A percentile compares a stretch with the other conserved stretches of the same genome.
These are phyloP conservation scores for Metschnikowia cubensis DNA, from an alignment of 805 yeast species.

Conservation along the genomic window DNA sequence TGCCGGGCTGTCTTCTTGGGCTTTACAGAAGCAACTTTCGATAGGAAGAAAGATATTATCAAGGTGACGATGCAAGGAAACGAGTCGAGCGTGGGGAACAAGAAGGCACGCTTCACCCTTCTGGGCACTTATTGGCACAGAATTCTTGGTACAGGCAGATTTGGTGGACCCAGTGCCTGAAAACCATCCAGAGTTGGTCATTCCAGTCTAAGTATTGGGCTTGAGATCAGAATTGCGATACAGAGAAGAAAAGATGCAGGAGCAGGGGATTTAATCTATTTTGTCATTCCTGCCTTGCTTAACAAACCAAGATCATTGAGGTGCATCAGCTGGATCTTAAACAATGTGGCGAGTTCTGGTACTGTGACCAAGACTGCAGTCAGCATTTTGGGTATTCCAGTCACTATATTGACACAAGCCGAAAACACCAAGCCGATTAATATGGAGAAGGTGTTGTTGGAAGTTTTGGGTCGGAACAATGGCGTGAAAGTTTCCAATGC, in stretches of 20 bases:
- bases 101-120: conserved; percentile 15
- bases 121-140: conserved; percentile 31
- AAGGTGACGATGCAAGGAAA: too few relatives aligned
- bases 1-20: too few relatives aligned
- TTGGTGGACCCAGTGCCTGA: conserved; percentile 11
- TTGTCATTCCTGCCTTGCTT: conserved; percentile 91
- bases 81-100: too few relatives aligned
- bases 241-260: conserved; percentile 94
- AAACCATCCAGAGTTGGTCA: too few relatives aligned
- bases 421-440: conserved; percentile 90
- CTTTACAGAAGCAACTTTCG: too few relatives aligned
- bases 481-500: conserved; percentile 96
- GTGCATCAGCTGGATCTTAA: conserved; percentile 62
- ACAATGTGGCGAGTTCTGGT: conserved; percentile 83
- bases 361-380: conserved; percentile 97
- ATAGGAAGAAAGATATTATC: too few relatives aligned
- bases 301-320: conserved; percentile 67
- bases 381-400: conserved; percentile 94
- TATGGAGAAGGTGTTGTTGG: conserved; percentile 82
- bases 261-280: conserved; percentile 93
- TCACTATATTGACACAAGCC: conserved; percentile 87
- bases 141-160: conserved; percentile 15
- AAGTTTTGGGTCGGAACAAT: conserved; percentile 92
- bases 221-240: conserved; percentile 93
- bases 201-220: conserved; percentile 38